These are phyloP conservation scores for Phytophthora pluvialis DNA, from an alignment of 352 stramenopile species.

Conservation along the genomic window DNA sequence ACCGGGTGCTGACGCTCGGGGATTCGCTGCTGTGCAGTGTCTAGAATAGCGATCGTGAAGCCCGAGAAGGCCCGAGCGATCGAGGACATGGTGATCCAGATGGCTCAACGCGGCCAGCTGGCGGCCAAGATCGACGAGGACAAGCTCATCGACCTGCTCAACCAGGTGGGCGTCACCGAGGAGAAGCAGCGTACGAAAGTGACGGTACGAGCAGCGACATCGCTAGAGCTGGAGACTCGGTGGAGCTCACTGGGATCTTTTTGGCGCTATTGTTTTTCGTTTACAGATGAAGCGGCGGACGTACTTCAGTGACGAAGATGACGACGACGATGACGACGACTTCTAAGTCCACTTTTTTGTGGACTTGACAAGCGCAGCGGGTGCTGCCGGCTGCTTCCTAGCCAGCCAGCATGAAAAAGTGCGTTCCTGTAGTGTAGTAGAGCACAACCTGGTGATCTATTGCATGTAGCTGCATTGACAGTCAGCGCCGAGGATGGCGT, in stretches of 20 bases:
- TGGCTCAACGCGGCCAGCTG: slow-evolving; percentile 86
- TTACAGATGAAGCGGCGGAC: slow-evolving; percentile 85
- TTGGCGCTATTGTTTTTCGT: not conserved
- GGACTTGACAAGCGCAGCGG: not conserved
- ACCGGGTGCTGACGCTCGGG: not conserved
- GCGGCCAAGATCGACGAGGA: slow-evolving; percentile 84
- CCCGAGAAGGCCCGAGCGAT: slow-evolving; percentile 86
- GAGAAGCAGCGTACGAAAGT: slow-evolving; percentile 90
- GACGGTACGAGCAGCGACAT: slow-evolving; percentile 53
- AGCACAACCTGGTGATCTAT: not conserved
- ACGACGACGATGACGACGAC: slow-evolving; percentile 81
- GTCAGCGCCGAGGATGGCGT: not conserved
- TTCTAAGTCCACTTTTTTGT: slow-evolving; percentile 18
- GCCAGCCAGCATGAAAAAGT: slow-evolving; percentile 4
- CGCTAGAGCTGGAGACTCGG: not conserved
- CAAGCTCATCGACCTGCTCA: slow-evolving; percentile 86
- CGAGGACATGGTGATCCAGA: slow-evolving; percentile 88
- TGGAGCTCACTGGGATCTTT: not conserved
- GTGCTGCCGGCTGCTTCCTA: not conserved
- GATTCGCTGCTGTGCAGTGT: slow-evolving; percentile 47
- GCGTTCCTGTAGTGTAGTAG: not conserved
- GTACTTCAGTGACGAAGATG: slow-evolving; percentile 91
- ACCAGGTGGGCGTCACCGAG: slow-evolving; percentile 76
- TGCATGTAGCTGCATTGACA: not conserved
- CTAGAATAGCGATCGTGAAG: slow-evolving; percentile 90